Evolutionary conservation across 805 yeast genomes (phyloP).

Genomic region (Kodamaea nitidulidarum): DNA sequence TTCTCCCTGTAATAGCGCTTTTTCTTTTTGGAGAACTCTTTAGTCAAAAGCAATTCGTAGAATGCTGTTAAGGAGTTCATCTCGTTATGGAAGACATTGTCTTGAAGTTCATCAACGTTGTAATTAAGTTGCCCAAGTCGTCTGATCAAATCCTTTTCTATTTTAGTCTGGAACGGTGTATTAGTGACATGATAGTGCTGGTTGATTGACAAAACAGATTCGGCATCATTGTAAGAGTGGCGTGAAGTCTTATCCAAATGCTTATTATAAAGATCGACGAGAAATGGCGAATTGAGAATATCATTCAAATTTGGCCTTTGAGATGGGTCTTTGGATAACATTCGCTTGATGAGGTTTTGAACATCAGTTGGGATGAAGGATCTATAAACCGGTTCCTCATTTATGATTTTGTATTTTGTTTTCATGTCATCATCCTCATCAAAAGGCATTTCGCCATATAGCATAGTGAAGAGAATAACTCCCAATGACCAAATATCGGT

Average conservation of each 20-base stretch:
- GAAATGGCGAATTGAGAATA: constrained; percentile 33
- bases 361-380: constrained; percentile 48
- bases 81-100: constrained; percentile 53
- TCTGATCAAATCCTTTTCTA: constrained; percentile 61
- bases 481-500: constrained; percentile 94
- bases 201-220: constrained; percentile 36
- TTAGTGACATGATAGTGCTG: constrained; percentile 31
- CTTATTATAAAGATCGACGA: constrained; percentile 29
- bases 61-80: constrained; percentile 72
- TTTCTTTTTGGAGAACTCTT: constrained; percentile 38
- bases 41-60: constrained; percentile 64
- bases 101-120: constrained; percentile 55
- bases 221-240: constrained; percentile 26
- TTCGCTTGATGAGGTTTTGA: constrained; percentile 43
- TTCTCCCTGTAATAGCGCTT: constrained; percentile 26
- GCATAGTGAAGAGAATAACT: constrained; percentile 76
- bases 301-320: constrained; percentile 50
- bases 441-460: constrained; percentile 88
- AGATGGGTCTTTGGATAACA: constrained; percentile 65
- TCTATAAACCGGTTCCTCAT: constrained; percentile 59
- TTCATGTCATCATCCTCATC: constrained; percentile 72
- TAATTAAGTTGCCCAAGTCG: constrained; percentile 58
- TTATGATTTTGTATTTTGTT: constrained; percentile 57
- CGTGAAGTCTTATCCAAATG: constrained; percentile 17
- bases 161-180: constrained; percentile 50